These are phyloP conservation scores for Setomelanomma holmii DNA, from an alignment of 2,329 filamentous ascomycete genomes.

Conservation along the genomic window DNA sequence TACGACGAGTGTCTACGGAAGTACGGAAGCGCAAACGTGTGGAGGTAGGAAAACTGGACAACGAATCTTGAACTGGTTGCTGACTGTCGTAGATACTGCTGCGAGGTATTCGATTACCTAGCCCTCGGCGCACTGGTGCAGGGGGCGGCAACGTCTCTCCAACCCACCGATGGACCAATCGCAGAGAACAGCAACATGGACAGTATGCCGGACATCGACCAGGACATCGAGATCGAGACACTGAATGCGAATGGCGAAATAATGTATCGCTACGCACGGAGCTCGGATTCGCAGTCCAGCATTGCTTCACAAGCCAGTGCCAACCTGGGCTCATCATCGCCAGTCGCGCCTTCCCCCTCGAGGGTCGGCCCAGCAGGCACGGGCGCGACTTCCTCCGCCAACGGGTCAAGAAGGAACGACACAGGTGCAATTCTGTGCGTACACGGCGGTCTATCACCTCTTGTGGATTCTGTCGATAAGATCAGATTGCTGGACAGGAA, in stretches of 20 bases:
- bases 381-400: conserved; percentile 74
- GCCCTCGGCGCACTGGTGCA: conserved; percentile 88
- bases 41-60: conserved; percentile 59
- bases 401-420: conserved; percentile 61
- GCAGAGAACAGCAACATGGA: conserved; percentile 59
- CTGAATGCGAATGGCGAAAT: conserved; percentile 83
- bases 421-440: conserved; percentile 83
- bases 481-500: conserved; percentile 91
- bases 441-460: conserved; percentile 88
- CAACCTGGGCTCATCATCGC: conserved; percentile 44
- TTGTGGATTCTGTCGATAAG: conserved; percentile 94
- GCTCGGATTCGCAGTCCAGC: conserved; percentile 47
- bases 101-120: conserved; percentile 97
- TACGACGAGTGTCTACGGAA: conserved; percentile 97
- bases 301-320: conserved; percentile 40
- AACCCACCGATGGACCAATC: conserved; percentile 65
- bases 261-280: conserved; percentile 73
- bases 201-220: conserved; percentile 61
- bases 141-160: conserved; percentile 74
- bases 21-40: conserved; percentile 95
- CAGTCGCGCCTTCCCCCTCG: conserved; percentile 50
- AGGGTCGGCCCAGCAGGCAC: conserved; percentile 79
- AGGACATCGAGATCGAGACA: conserved; percentile 91
- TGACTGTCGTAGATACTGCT: conserved; percentile 68
- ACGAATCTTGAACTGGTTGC: not conserved